phyloP scores from a whole-genome alignment of 129 eudicot species.

The Chrysanthemum makinoi region DNA sequence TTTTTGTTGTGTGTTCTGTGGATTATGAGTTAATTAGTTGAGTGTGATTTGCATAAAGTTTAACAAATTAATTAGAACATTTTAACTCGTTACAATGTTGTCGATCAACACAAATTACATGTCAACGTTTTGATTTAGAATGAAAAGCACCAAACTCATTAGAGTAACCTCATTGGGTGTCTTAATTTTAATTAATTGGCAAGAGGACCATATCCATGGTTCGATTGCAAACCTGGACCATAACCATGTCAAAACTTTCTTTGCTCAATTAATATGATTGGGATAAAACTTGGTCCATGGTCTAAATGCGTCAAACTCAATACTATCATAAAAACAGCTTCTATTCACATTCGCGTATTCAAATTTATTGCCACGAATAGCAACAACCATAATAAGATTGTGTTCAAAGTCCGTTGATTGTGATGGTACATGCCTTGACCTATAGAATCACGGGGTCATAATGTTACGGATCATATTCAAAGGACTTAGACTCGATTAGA shows the following conservation, averaged over 20 bases:
- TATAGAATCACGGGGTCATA: too few relatives aligned
- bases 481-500: neutral
- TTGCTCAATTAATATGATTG: neutral
- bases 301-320: neutral
- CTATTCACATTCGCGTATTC: neutral
- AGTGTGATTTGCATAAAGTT: too few relatives aligned
- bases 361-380: neutral
- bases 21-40: too few relatives aligned
- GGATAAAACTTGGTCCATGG: neutral
- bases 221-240: neutral
- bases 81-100: too few relatives aligned
- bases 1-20: too few relatives aligned
- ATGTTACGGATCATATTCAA: too few relatives aligned
- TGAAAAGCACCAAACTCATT: neutral
- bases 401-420: neutral
- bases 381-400: neutral
- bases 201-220: neutral
- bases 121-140: neutral
- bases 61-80: too few relatives aligned
- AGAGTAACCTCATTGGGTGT: neutral
- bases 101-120: too few relatives aligned
- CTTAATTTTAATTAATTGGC: neutral
- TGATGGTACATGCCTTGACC: neutral
- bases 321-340: neutral
- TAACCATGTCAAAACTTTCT: neutral